A percentile compares a stretch with the other conserved stretches of the same genome.
Evolutionary conservation across 73 alveolate genomes (phyloP).

Genomic region (Tetrahymena elliotti): DNA sequence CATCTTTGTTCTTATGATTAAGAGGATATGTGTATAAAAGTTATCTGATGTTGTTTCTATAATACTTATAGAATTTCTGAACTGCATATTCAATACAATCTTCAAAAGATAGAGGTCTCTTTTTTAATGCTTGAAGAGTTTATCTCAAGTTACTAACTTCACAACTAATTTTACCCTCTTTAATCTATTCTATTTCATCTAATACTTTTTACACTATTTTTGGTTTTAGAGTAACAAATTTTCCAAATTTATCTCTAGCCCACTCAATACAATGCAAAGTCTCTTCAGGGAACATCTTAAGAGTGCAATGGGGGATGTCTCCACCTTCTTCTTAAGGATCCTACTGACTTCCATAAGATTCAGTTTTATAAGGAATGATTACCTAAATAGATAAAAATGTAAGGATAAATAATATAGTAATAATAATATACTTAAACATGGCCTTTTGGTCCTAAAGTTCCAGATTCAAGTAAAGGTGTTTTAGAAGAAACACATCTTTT

Average conservation of each 20-base stretch:
- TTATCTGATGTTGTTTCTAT: constrained; percentile 54
- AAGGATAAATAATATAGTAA: constrained; percentile 35
- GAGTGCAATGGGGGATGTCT: constrained; percentile 92
- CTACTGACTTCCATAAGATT: constrained; percentile 78
- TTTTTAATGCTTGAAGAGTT: constrained; percentile 58
- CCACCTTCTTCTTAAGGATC: constrained; percentile 87
- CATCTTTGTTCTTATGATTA: constrained; percentile 82
- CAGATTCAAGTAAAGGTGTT: constrained; percentile 86
- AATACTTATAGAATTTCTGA: constrained; percentile 52
- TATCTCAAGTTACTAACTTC: constrained; percentile 64
- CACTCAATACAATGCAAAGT: constrained; percentile 92
- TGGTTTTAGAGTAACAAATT: constrained; percentile 67
- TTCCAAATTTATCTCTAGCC: constrained; percentile 91
- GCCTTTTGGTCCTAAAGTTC: constrained; percentile 96
- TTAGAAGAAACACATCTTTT: constrained; percentile 80
- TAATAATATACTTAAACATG: constrained; percentile 75
- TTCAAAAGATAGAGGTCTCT: constrained; percentile 69
- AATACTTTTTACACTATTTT: constrained; percentile 15
- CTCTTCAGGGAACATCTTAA: constrained; percentile 95
- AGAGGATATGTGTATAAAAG: constrained; percentile 79
- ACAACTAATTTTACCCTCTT: constrained; percentile 9
- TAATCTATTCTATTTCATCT: not conserved
- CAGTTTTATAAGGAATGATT: constrained; percentile 85
- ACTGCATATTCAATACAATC: constrained; percentile 73
- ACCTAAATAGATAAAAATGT: constrained; percentile 32